Base-by-base conservation (phyloP, 2,329 filamentous ascomycete species). In the Aspergillus puulaauensis region DNA sequence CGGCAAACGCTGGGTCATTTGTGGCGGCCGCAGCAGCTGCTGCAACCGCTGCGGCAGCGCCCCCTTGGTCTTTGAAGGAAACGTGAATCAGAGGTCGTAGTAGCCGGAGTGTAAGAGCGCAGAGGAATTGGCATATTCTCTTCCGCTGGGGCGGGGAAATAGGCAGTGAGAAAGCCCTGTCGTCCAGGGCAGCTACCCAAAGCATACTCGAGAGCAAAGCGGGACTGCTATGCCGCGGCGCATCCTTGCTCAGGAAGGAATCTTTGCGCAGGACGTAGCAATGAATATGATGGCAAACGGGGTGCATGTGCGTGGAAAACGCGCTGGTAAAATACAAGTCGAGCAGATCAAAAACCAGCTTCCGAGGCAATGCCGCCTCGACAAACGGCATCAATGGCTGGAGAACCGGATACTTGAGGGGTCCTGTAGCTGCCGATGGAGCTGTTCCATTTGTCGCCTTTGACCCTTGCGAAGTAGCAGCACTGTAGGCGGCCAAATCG, bases 161-260 rank as follows among this genome's bases (percentile, higher is more conserved):
- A n/a, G 91, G 91, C 61, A 96, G 75, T 68, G 92, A 91, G 44
- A 91, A 85, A 9, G 91, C 91, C 70, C 96, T 91, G 75, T 91
- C 95, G 17, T 92, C 96, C 72, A 96, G 88, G n/a, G 92, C 92
- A 31, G 91, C 91, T 47, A 96, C 90, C 92, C 92, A 97, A n/a
- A 97, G 83, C 86, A 97, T 96, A 75, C 91, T 96, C 39, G 93
- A 90, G 24, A 97, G 81, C 46, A 97, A 80, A 3, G 92, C 91
- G 43, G 93, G 92, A 67, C 90, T 93, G 71, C 91, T 96, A 56
- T 83, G 82, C 58, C 93, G 84, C 27, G 93, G 92, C 64, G 86
- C 89, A 57, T 86, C 89, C n/a, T 85, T 85, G 68, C 93, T 89
- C 40, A 97, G 80, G 71, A 97, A 91, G 1, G 93, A 93, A 60